Evolutionary conservation across 164 flowering plant genomes (phyloP).

Genomic region (Macadamia integrifolia): DNA sequence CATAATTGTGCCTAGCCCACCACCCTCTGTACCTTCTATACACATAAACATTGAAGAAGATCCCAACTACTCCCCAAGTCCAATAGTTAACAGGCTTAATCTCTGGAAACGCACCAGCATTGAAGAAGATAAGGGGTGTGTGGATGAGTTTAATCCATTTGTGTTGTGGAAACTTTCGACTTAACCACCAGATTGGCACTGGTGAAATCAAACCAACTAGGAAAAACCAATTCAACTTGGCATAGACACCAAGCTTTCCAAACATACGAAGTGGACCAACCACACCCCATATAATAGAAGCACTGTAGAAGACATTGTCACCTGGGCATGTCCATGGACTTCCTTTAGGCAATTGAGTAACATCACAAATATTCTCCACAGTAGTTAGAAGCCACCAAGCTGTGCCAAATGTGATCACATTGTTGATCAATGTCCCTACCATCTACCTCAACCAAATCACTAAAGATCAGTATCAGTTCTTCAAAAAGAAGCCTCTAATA

Average conservation of each 20-base stretch:
- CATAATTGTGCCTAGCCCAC: slow-evolving; percentile 77
- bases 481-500: too few relatives aligned
- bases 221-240: slow-evolving; percentile 34
- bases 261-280: slow-evolving; percentile 47
- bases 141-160: slow-evolving; percentile 56
- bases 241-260: slow-evolving; percentile 30
- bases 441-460: slow-evolving; percentile 21
- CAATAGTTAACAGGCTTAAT: slow-evolving; percentile 46
- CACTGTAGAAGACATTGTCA: slow-evolving; percentile 38
- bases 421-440: slow-evolving; percentile 49
- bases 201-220: slow-evolving; percentile 47
- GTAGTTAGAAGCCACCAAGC: slow-evolving; percentile 55
- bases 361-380: slow-evolving; percentile 40
- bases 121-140: slow-evolving; percentile 52
- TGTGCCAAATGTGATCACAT: slow-evolving; percentile 37
- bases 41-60: slow-evolving; percentile 48
- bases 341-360: slow-evolving; percentile 26
- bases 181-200: slow-evolving; percentile 38
- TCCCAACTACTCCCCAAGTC: slow-evolving; percentile 46
- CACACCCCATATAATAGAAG: slow-evolving; percentile 49
- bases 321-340: slow-evolving; percentile 64
- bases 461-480: neutral
- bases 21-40: slow-evolving; percentile 46
- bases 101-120: slow-evolving; percentile 37
- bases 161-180: slow-evolving; percentile 34